Evolutionary conservation across 768 basidiomycete genomes (phyloP).

Genomic region (Tulasnella sp.): DNA sequence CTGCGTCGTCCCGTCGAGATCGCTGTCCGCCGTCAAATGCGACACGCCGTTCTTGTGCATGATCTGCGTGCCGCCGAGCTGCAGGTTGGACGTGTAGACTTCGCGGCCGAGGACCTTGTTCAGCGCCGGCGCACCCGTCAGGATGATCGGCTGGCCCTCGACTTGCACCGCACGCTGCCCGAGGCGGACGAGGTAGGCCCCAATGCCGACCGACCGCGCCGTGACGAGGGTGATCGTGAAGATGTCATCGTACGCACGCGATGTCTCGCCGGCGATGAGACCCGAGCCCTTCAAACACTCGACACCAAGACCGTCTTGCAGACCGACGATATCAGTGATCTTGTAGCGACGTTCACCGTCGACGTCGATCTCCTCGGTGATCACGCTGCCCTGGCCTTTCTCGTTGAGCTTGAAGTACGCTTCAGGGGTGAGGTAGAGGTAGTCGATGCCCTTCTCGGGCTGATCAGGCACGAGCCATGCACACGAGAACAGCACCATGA

Average conservation of each 20-base stretch:
- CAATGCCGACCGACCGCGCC: constrained; percentile 97
- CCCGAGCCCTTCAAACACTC: constrained; percentile 94
- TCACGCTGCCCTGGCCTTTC: constrained; percentile 66
- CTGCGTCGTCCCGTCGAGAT: constrained; percentile 87
- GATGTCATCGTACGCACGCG: constrained; percentile 97
- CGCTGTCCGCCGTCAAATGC: constrained; percentile 87
- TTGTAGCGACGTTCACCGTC: constrained; percentile 81
- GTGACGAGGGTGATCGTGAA: constrained; percentile 99
- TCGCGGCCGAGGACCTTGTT: constrained; percentile 99
- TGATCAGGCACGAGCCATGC: constrained; percentile 74
- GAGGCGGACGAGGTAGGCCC: constrained; percentile 94
- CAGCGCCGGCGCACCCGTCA: constrained; percentile 90
- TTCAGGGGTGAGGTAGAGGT: constrained; percentile 89
- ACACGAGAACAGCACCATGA: constrained; percentile 72
- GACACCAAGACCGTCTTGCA: constrained; percentile 95
- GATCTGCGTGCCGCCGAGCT: constrained; percentile 99
- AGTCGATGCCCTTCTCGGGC: constrained; percentile 92
- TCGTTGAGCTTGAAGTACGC: constrained; percentile 81
- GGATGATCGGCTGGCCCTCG: constrained; percentile 97
- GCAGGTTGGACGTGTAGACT: constrained; percentile 96
- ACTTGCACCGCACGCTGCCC: constrained; percentile 98
- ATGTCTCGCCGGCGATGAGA: constrained; percentile 96
- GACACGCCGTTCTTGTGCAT: constrained; percentile 99
- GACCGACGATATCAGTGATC: constrained; percentile 91
- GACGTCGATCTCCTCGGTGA: constrained; percentile 73